These are phyloP conservation scores for Plicaturopsis crispa DNA, from an alignment of 768 basidiomycete species.

Conservation along the genomic window DNA sequence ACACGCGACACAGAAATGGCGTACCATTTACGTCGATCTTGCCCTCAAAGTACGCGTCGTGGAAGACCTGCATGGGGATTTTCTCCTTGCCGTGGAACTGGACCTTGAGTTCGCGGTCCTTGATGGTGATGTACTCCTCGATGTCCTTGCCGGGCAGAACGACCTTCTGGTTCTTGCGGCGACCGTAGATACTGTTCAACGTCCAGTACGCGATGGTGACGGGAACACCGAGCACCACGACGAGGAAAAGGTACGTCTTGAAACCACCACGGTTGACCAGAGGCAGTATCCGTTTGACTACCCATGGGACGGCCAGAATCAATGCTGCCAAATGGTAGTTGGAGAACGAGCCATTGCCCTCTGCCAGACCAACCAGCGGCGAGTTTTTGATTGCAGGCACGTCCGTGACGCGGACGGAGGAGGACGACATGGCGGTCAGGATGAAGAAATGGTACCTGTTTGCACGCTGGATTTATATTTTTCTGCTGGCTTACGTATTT, in stretches of 20 bases:
- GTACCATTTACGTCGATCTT: constrained; percentile 94
- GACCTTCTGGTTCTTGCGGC: constrained; percentile 80
- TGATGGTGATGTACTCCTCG: constrained; percentile 86
- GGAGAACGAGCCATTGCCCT: constrained; percentile 81
- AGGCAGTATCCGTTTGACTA: constrained; percentile 78
- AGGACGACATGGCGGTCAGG: constrained; percentile 28
- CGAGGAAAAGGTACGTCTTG: constrained; percentile 79
- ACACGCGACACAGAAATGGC: constrained; percentile 14
- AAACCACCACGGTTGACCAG: constrained; percentile 79
- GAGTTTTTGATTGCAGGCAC: constrained; percentile 81
- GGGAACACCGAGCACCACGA: constrained; percentile 68
- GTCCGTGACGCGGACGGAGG: constrained; percentile 53
- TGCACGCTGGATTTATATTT: too few relatives aligned
- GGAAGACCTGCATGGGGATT: constrained; percentile 96
- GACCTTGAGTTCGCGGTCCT: constrained; percentile 72
- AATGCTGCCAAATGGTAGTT: constrained; percentile 73
- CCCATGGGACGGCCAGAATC: constrained; percentile 74
- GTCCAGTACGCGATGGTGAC: constrained; percentile 86
- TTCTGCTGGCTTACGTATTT: too few relatives aligned
- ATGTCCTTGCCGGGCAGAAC: constrained; percentile 77
- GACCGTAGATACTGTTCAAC: constrained; percentile 74
- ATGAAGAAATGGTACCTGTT: too few relatives aligned
- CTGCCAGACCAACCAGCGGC: constrained; percentile 71
- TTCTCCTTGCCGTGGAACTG: constrained; percentile 81
- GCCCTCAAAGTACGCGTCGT: constrained; percentile 95